Evolutionary conservation across 805 yeast genomes (phyloP).

Genomic region (Ogataea henricii): DNA sequence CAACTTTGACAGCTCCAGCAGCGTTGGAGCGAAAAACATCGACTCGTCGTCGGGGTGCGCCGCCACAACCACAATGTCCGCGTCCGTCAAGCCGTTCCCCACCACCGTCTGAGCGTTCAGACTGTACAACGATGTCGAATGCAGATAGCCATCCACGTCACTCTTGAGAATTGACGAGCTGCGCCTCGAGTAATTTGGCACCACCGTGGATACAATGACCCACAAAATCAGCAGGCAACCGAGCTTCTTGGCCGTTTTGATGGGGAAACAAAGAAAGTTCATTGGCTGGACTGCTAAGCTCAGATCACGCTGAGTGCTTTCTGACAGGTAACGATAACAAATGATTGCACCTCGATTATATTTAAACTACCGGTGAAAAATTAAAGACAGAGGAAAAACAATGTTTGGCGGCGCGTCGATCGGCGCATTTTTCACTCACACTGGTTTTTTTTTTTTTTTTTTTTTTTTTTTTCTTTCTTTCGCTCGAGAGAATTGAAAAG

Average conservation of each 20-base stretch:
- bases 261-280: slow-evolving; percentile 7
- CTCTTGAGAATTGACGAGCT: background rate
- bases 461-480: background rate
- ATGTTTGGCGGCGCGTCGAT: background rate
- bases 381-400: too few species aligned
- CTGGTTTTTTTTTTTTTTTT: background rate
- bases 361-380: too few species aligned
- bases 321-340: too few species aligned
- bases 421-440: background rate
- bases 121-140: slow-evolving; percentile 20
- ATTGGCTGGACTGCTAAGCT: background rate
- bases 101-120: slow-evolving; percentile 26
- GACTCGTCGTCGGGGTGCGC: slow-evolving; percentile 99
- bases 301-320: too few species aligned
- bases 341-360: too few species aligned
- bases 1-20: slow-evolving; percentile 51
- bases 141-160: slow-evolving; percentile 25
- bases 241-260: slow-evolving; percentile 10
- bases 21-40: slow-evolving; percentile 90
- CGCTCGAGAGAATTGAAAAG: background rate
- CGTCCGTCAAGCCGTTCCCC: slow-evolving; percentile 18
- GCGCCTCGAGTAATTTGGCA: slow-evolving; percentile 7
- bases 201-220: slow-evolving; percentile 16
- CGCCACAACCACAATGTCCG: slow-evolving; percentile 46
- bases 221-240: slow-evolving; percentile 8